phyloP scores from a whole-genome alignment of 768 basidiomycete genomes.

The Bullera alba region DNA sequence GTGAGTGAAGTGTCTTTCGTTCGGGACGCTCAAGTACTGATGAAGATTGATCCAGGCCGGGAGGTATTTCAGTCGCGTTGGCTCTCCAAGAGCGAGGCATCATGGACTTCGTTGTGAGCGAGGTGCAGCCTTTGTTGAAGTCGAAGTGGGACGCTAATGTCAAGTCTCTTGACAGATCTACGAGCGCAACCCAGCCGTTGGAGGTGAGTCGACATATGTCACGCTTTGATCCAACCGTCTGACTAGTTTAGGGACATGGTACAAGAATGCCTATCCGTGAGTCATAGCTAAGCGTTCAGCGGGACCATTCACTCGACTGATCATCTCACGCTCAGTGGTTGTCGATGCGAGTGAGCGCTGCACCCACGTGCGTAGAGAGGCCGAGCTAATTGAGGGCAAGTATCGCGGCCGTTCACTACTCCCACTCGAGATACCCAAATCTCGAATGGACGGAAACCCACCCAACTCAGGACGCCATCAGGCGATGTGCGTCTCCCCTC shows the following conservation, averaged over 20 bases:
- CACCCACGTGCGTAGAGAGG: not conserved
- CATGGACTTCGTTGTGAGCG: constrained; percentile 17
- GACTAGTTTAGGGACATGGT: constrained; percentile 5
- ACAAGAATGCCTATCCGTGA: constrained; percentile 5
- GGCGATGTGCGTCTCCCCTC: constrained; percentile 10
- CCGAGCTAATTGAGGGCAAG: not conserved
- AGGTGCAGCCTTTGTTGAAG: not conserved
- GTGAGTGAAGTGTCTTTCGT: constrained; percentile 1
- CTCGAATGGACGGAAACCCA: constrained; percentile 17
- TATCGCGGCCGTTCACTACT: constrained; percentile 16
- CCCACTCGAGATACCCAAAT: constrained; percentile 15
- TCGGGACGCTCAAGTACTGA: no score
- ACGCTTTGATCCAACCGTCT: constrained; percentile 12
- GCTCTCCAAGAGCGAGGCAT: constrained; percentile 15
- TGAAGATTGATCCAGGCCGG: constrained; percentile 9
- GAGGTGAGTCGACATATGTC: no score
- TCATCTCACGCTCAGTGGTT: constrained; percentile 6
- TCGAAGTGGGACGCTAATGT: no score
- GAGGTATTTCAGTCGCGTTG: constrained; percentile 14
- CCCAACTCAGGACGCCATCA: constrained; percentile 20
- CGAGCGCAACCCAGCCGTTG: constrained; percentile 18
- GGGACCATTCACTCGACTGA: not conserved
- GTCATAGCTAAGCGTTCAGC: not conserved
- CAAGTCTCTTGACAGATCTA: no score
- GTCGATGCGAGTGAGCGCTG: constrained; percentile 27